Base-by-base conservation (phyloP, 2,329 filamentous ascomycete genomes). In the Colletotrichum chrysophilum region DNA sequence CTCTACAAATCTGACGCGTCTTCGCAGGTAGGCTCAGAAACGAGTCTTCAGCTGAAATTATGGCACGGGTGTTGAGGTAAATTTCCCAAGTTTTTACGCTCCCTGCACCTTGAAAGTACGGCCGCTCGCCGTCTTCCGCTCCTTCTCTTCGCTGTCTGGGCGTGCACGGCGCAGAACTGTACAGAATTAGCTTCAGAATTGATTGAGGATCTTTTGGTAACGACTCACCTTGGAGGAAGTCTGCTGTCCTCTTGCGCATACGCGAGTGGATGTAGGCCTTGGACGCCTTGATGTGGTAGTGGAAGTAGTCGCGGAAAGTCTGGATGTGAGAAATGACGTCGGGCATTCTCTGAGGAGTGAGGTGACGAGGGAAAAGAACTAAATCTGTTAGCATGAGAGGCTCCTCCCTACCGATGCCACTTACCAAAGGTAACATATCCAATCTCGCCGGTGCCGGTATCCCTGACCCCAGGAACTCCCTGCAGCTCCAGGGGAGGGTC, bases 301-400 rank as follows among this genome's bases (percentile, higher is more conserved):
- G 97, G 90, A 99, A 99, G 87, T 99, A 99, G 84, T 99, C 97
- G 79, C 97, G 95, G 94, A 99, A 99, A 16, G 97, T 99, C 87
- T 99, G 97, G 81, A 99, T 98, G 85, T 99, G 97, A 66, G 96
- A 98, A 80, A 99, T 99, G 84, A 97, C 96, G 79, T 98, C 96
- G 76, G 95, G 94, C 88, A 97, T 95, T 83, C 96, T 92, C 85
- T 98, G 95, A 16, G 93, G 92, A 16, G 96, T 96, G 79, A 99
- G 89, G 86, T 99, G 97, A 78, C 97, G 94, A 62, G 97, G 96
- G 88, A 99, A 99, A 58, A 99, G 91, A 64, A 98, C 97, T 97
- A 76, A 2, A 30, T 32, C 26, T 48, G 75, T 80, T 66, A 82
- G 78, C 43, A 38, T 65, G 70, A 10, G 34, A 24, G 68, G 7